Evolutionary conservation across 805 yeast genomes (phyloP), one percentile per base, ranked within the genome.

Genomic region (Teunomyces atbi): DNA sequence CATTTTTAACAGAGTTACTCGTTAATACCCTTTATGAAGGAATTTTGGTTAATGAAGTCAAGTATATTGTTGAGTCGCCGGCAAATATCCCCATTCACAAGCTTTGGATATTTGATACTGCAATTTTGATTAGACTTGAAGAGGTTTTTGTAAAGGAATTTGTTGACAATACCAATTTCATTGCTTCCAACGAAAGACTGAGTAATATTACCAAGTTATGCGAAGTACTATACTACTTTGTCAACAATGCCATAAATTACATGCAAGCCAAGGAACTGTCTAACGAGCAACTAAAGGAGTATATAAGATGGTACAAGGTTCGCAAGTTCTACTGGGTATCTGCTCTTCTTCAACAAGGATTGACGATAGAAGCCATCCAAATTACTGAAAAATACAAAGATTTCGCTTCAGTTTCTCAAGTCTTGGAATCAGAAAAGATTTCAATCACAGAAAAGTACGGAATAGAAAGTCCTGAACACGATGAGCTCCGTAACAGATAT

Each of bases 361-460:
- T 78, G 41, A 71, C 74, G 32, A 67, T 71, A 6, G 81, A 79
- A 20, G 86, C 91, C 0, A 60, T 86, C 18, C 65, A 66, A 6
- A 72, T 89, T 23, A 79, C 89, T 0, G 95, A 87, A 51, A 68
- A 73, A 20, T 86, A 83, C 62, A 61, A 68, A 13, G 96, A 90
- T 59, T 74, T 84, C 55, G 68, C 78, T 28, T 81, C 91, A 1
- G 64, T 90, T 21, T 84, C 84, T 0, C 79, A 73, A 43, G 71
- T 71, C 8, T 58, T 70, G 26, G 76, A 72, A 33, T 51, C 60
- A n/a, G 67, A 70, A 50, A 52, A 65, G 28, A 59, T 55, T 10
- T 50, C 41, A 18, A 47, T 55, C 4, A 39, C 55, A 12, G 67
- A 51, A 15, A 57, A 47, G 30, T 47, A 46, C 51, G 54, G 66